A percentile compares a stretch with the other conserved stretches of the same genome.
These are phyloP conservation scores for Trichodelitschia bisporula DNA, from an alignment of 495 filamentous ascomycete genomes.

Conservation along the genomic window DNA sequence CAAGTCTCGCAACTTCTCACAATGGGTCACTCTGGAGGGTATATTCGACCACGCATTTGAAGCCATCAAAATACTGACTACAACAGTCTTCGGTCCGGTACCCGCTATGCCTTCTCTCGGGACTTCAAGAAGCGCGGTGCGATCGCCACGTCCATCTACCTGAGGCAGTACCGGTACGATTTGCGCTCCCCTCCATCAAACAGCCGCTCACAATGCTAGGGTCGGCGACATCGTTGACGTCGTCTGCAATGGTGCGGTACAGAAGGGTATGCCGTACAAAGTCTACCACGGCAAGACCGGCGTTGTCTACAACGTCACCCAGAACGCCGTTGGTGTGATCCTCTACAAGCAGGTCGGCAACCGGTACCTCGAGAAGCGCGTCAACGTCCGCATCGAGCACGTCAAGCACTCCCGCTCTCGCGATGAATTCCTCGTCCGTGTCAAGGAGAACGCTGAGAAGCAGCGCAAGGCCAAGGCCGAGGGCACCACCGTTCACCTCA, in stretches of 20 bases:
- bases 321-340: constrained; percentile 87
- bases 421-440: constrained; percentile 84
- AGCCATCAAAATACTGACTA: too few relatives aligned
- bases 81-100: constrained; percentile 85
- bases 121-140: constrained; percentile 80
- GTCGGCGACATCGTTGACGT: constrained; percentile 96
- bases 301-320: constrained; percentile 95
- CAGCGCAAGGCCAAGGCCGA: constrained; percentile 80
- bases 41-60: too few relatives aligned
- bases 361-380: constrained; percentile 97
- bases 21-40: constrained; percentile 97
- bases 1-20: constrained; percentile 12
- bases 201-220: constrained; percentile 19
- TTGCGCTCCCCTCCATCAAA: not conserved
- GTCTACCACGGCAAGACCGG: constrained; percentile 98
- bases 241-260: constrained; percentile 89
- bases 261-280: constrained; percentile 99
- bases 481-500: constrained; percentile 65
- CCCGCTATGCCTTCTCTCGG: constrained; percentile 58
- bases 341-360: constrained; percentile 96
- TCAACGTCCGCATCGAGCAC: constrained; percentile 98
- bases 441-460: constrained; percentile 83
- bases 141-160: constrained; percentile 76
- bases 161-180: constrained; percentile 65
- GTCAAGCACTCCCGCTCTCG: constrained; percentile 76